Evolutionary conservation across 1,284 basidiomycete genomes (phyloP).

Genomic region (Pseudozyma tsukubaensis): DNA sequence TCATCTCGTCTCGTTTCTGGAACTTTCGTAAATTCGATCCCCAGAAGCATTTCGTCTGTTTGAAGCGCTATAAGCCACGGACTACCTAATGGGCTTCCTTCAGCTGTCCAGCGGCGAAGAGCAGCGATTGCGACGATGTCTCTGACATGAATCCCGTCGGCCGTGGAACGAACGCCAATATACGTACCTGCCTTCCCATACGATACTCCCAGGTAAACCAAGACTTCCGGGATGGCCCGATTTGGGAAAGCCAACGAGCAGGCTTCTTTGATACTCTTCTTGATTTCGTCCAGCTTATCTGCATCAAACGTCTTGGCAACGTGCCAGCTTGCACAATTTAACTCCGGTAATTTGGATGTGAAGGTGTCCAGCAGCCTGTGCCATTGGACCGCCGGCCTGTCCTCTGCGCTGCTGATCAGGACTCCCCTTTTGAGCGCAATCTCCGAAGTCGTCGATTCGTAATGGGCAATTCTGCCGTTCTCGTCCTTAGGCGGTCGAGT

Average conservation of each 20-base stretch:
- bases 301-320: too few species aligned
- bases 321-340: neutral
- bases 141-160: neutral
- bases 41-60: neutral
- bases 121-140: neutral
- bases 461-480: neutral
- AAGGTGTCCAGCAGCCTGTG: neutral
- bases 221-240: too few species aligned
- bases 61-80: slow-evolving; percentile 10
- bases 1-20: neutral
- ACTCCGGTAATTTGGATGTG: neutral
- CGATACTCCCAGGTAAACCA: neutral
- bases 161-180: neutral
- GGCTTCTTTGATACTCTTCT: too few species aligned
- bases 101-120: neutral
- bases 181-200: neutral
- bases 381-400: neutral
- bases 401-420: neutral
- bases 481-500: neutral
- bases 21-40: neutral
- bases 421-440: neutral
- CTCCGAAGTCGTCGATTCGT: neutral
- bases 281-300: too few species aligned
- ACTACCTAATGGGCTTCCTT: neutral
- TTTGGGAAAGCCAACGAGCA: too few species aligned